Evolutionary conservation across 2,329 filamentous ascomycete species (phyloP), one percentile per base, ranked within the genome.

Genomic region (Calonectria honghensis): DNA sequence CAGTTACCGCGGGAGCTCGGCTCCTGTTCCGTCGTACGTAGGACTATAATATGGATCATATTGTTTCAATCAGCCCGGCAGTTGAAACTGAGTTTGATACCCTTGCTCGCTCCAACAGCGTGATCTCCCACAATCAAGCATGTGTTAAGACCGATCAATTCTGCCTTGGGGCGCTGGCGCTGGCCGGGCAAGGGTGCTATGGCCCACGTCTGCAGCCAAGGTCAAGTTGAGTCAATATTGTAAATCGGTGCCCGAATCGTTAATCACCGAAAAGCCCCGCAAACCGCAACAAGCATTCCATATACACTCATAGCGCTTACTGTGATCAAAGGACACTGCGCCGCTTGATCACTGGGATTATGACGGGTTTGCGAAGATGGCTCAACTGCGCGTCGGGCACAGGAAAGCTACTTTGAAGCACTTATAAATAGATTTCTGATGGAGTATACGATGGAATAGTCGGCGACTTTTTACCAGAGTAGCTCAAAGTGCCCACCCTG

Each of bases 311-410:
- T 4, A 7, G 3, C 45, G 6, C 20, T 48, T 20, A n/a, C 9
- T 4, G 4, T 3, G 5, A n/a, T 13, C 20, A n/a, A n/a, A 10
- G 6, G 7, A 45, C n/a, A 24, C n/a, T 24, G 1, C 9, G 0
- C 20, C 6, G 6, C 9, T 9, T 48, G 7, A 24, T 48, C 7
- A 4, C n/a, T 13, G 5, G n/a, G n/a, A n/a, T 13, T 48, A 5
- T 13, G 14, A 5, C 10, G 0, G 20, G 10, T n/a, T 5, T 1
- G 1, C 3, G 6, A 4, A 4, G 3, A 48, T 13, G 13, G n/a
- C 6, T 24, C 45, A 11, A 24, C 11, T 13, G 6, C 10, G 45
- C 7, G 9, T 13, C 10, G n/a, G 20, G n/a, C 9, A n/a, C 6
- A 13, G 9, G 9, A 20, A n/a, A 48, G 20, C 13, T 11, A 3